These are phyloP conservation scores for Colletotrichum cordylinicola DNA, from an alignment of 2,329 filamentous ascomycete genomes.

Conservation along the genomic window DNA sequence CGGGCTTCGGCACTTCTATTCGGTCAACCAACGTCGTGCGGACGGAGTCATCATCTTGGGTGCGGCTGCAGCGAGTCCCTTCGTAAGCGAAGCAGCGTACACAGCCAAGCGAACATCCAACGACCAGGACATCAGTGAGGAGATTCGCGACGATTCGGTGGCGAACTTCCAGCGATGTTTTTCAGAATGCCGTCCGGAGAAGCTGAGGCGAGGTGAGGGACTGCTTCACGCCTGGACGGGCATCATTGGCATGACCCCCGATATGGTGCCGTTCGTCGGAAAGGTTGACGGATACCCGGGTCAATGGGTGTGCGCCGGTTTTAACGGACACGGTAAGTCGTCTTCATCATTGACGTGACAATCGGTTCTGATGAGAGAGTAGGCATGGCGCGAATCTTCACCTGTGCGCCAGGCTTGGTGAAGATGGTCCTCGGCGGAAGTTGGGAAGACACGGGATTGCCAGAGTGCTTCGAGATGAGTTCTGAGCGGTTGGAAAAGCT, in stretches of 20 bases:
- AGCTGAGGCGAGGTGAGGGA: constrained; percentile 39
- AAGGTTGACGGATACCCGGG: constrained; percentile 42
- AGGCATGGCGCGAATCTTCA: constrained; percentile 49
- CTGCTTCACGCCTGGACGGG: constrained; percentile 52
- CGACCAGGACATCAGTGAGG: neutral
- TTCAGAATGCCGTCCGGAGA: neutral
- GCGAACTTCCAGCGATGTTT: neutral
- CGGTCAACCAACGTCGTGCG: constrained; percentile 48
- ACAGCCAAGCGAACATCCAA: neutral
- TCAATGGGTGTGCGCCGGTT: constrained; percentile 55
- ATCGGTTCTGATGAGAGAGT: neutral
- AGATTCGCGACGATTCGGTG: neutral
- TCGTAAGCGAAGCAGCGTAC: neutral
- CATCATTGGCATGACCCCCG: constrained; percentile 51
- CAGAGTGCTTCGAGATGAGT: constrained; percentile 22
- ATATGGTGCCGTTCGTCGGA: constrained; percentile 53
- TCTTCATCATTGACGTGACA: neutral
- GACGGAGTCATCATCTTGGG: constrained; percentile 3
- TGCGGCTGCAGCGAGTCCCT: neutral
- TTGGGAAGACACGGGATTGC: constrained; percentile 41
- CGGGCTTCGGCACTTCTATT: constrained; percentile 53
- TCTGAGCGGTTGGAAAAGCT: neutral
- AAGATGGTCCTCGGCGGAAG: constrained; percentile 43
- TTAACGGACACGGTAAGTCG: constrained; percentile 35
- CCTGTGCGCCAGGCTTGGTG: constrained; percentile 47